Conservation (phyloP, 495 filamentous ascomycete genomes). For the Lasiosphaeris hirsuta region DNA sequence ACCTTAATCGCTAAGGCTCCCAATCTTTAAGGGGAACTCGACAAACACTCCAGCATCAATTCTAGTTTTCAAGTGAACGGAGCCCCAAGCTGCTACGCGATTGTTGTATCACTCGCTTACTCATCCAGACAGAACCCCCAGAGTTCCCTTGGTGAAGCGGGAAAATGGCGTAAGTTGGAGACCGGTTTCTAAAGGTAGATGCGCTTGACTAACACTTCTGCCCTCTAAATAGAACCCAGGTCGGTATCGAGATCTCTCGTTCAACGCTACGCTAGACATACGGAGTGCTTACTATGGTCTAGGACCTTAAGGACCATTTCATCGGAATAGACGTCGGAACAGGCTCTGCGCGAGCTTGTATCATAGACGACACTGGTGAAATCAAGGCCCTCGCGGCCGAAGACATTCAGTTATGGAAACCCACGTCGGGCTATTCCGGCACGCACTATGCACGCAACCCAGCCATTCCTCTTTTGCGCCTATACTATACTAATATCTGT, state of each 20-base stretch:
- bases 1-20: neutral
- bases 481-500: neutral
- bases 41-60: too few relatives aligned
- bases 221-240: slow-evolving; percentile 13
- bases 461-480: neutral
- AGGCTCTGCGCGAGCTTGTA: slow-evolving; percentile 88
- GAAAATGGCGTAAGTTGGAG: too few relatives aligned
- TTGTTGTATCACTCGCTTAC: too few relatives aligned
- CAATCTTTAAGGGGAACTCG: neutral
- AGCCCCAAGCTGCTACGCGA: too few relatives aligned
- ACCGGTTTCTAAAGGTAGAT: too few relatives aligned
- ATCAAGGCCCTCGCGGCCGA: slow-evolving; percentile 89
- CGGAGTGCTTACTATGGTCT: neutral
- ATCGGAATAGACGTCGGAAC: slow-evolving; percentile 97
- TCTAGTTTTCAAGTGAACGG: too few relatives aligned
- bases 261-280: too few relatives aligned
- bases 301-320: slow-evolving; percentile 50
- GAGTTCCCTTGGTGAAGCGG: too few relatives aligned
- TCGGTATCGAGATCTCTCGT: slow-evolving; percentile 8
- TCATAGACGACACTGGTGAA: slow-evolving; percentile 85
- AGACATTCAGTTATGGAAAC: slow-evolving; percentile 92
- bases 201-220: too few relatives aligned
- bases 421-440: slow-evolving; percentile 66
- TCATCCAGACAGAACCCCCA: too few relatives aligned
- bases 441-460: slow-evolving; percentile 64